Conservation (phyloP, 73 alveolate genomes). For the Symbiodinium natans region DNA sequence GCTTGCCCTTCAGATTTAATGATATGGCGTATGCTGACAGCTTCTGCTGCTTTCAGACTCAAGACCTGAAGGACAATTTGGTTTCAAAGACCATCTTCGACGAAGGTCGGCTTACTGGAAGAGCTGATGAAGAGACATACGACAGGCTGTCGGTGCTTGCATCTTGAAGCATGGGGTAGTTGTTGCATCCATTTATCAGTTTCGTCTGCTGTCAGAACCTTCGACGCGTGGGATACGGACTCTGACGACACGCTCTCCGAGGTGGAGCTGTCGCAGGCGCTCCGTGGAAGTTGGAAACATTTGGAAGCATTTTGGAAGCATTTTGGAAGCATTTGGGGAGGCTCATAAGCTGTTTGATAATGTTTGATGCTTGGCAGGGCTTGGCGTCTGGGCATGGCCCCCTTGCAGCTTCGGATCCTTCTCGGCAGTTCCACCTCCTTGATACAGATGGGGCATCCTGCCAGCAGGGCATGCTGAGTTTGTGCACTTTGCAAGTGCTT, state of each 20-base stretch:
- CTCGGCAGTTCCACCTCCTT: background rate
- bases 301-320: no score
- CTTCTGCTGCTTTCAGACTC: background rate
- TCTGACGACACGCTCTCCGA: background rate
- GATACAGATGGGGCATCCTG: background rate
- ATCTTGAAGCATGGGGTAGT: no score
- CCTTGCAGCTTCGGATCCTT: background rate
- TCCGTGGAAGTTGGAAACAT: no score
- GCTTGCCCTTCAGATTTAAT: no score
- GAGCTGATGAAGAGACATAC: background rate
- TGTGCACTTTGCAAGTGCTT: no score
- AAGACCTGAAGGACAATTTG: background rate
- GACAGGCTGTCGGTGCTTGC: no score
- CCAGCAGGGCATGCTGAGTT: background rate
- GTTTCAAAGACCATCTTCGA: background rate
- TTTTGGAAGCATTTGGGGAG: no score
- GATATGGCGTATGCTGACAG: no score
- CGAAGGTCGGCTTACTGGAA: background rate
- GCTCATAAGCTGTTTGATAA: no score
- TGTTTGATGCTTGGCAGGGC: background rate
- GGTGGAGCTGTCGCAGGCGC: background rate
- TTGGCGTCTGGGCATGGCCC: background rate
- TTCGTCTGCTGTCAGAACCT: no score
- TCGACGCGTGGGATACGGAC: background rate
- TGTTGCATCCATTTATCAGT: no score